phyloP scores from a whole-genome alignment of 1,139 yeast genomes.

The Hyphopichia wangnamkhiaoensis region DNA sequence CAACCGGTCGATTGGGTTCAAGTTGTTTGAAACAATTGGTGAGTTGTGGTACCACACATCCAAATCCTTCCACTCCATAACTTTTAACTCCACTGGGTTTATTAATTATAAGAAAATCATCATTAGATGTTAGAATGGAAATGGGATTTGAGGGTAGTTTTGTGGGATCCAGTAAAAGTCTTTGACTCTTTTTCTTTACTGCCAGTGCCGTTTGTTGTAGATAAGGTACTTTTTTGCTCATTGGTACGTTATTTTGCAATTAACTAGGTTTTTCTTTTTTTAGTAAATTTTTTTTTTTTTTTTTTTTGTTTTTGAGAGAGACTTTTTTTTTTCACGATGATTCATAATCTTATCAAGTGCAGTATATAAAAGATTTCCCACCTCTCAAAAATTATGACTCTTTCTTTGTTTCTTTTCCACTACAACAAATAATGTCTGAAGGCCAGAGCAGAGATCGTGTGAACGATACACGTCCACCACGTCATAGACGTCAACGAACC shows the following conservation, averaged over 20 bases:
- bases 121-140: conserved; percentile 15
- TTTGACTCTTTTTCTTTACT: too few species aligned
- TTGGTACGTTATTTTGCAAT: too few species aligned
- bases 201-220: too few species aligned
- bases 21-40: conserved; percentile 12
- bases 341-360: too few species aligned
- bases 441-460: not conserved
- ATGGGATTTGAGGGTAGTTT: not conserved
- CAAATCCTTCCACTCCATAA: conserved; percentile 11
- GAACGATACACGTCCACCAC: not conserved
- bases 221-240: too few species aligned
- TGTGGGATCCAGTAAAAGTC: not conserved
- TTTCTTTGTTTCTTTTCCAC: not conserved
- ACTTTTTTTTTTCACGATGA: not conserved
- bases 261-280: not conserved
- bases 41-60: conserved; percentile 17
- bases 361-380: too few species aligned
- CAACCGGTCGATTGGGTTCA: conserved; percentile 11
- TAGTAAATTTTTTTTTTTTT: not conserved
- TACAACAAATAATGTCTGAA: not conserved
- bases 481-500: not conserved
- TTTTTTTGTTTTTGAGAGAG: not conserved
- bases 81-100: conserved; percentile 24
- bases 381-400: too few species aligned
- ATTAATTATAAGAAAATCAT: conserved; percentile 21